Evolutionary conservation across 306 rosid genomes (phyloP), one percentile per base, ranked within the genome.

Genomic region (Amphicarpaea edgeworthii): DNA sequence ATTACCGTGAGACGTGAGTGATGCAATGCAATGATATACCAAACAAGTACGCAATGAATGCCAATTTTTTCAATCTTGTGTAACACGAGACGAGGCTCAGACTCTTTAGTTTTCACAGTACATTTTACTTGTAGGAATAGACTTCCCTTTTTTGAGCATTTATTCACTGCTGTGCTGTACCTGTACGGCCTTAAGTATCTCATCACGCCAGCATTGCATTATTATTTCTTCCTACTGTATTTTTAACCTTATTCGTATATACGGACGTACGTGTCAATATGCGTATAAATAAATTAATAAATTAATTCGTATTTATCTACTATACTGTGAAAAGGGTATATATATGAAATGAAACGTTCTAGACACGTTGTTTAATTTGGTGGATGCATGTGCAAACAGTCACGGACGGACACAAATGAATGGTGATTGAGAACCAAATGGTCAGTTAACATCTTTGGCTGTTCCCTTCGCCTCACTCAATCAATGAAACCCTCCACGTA

Each of bases 141-240:
- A 19, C 3, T 41, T 37, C 37, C 57, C 66, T 15, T 23, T 81
- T 73, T 49, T 42, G 2, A 62, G 68, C 53, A 60, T 76, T n/a
- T n/a, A n/a, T n/a, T 75, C 70, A 60, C 61, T 49, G 51, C 67
- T 40, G 19, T 28, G 12, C 9, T 54, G 61, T 24, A 21, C 32
- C n/a, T n/a, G 37, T 12, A 7, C 17, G 26, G 37, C 11, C 9
- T 58, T 50, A 28, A 16, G 5, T 8, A 7, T 3, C 40, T 49
- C 64, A 6, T 55, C 79, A 72, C 67, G 83, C 78, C 73, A 71
- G 15, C 72, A 15, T 21, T 72, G 68, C 73, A n/a, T n/a, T n/a
- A n/a, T n/a, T n/a, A n/a, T n/a, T n/a, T n/a, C n/a, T n/a, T n/a
- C n/a, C n/a, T n/a, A n/a, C n/a, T n/a, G 7, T 53, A 17, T 51